Conservation (phyloP, 352 stramenopile genomes). For the Globisporangium spiculum region DNA sequence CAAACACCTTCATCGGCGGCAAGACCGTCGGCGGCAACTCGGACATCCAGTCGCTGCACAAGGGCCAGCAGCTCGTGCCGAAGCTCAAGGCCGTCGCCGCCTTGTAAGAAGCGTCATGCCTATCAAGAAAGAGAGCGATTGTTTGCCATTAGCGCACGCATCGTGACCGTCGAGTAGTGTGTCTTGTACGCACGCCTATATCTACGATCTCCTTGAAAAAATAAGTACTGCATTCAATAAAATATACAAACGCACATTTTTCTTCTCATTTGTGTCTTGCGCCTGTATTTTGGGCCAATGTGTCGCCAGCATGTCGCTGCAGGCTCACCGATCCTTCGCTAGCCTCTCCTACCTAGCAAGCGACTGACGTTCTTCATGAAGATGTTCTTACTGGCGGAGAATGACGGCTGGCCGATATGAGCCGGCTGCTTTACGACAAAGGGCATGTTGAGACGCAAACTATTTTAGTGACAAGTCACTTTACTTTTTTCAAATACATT, state of each 20-base stretch:
- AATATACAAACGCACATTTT: not conserved
- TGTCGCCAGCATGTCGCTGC: too few relatives aligned
- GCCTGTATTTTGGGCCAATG: too few relatives aligned
- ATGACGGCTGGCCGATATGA: too few relatives aligned
- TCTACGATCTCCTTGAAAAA: not conserved
- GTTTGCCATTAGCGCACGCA: not conserved
- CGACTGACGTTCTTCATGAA: too few relatives aligned
- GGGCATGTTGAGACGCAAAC: too few relatives aligned
- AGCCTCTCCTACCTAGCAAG: too few relatives aligned
- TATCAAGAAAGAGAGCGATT: not conserved
- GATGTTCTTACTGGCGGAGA: too few relatives aligned
- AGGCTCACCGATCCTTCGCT: too few relatives aligned
- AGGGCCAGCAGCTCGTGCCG: constrained; percentile 84
- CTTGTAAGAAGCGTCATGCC: constrained; percentile 16
- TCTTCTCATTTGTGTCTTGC: not conserved
- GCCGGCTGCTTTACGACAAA: too few relatives aligned
- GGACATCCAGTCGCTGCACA: constrained; percentile 88
- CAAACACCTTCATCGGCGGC: constrained; percentile 96
- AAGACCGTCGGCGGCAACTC: constrained; percentile 95
- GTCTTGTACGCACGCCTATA: not conserved
- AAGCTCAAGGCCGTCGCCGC: constrained; percentile 79
- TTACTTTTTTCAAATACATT: not conserved
- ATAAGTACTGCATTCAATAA: not conserved
- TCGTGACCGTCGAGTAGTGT: not conserved
- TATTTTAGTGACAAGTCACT: not conserved